Base-by-base conservation (phyloP, 768 basidiomycete genomes). In the Suillus subaureus region DNA sequence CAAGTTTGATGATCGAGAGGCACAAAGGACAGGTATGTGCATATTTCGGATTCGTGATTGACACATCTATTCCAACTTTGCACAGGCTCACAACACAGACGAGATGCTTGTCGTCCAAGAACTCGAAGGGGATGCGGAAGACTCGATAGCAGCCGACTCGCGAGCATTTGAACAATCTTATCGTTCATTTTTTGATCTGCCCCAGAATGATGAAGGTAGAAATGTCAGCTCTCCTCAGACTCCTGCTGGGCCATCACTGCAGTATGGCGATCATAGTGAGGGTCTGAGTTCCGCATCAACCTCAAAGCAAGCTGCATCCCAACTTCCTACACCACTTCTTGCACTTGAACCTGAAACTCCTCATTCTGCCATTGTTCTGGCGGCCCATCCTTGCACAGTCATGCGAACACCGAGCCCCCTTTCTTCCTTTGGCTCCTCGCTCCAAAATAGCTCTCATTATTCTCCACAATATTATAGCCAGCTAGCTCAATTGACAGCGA, bases 401-500 rank as follows among this genome's bases (percentile, higher is more conserved):
- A 11, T 40, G 15, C 40, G 58, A 43, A 60, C 40, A 21, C 58
- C 40, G 11, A 60, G 58, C 26, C 58, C 58, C 18, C 58, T 42
- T 42, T 42, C 26, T 42, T 42, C 58, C 16, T 42, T 60, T 26
- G 40, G 28, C 12, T 31, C 39, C 3, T 60, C 40, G 40, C 40
- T 60, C 5, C 58, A 18, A 8, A 62, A 39, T 35, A 28, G 35
- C 26, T 51, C 26, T 47, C 31, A 31, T 26, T 26, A 23, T 35
- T 12, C 26, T 26, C 51, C 35, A 64, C 23, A 54, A 42, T 49
- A 6, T 35, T 31, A n/a, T 69, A 21, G 60, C 68, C 58, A 60
- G 21, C 64, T 72, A 37, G 68, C 28, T 33, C 51, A 35, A 33
- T 75, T 74, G 31, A 68, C 67, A 51, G 74, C 76, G 33, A 72